Percentiles rank a stretch among this genome's conserved stretches.
phyloP scores from a whole-genome alignment of 2,329 filamentous ascomycete species.

The Ophiosphaerella narmari region DNA sequence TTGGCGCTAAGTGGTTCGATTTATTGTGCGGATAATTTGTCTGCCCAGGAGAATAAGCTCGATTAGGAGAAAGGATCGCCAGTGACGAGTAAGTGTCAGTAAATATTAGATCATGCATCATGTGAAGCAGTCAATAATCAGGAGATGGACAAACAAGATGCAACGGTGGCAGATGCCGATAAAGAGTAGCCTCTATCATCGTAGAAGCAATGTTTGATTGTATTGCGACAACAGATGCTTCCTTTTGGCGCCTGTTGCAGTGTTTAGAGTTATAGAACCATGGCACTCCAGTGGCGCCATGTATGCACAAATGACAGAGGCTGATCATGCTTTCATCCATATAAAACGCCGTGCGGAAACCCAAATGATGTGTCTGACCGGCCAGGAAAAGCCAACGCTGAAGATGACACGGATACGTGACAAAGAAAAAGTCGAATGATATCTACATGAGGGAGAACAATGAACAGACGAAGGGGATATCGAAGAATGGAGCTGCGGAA shows the following conservation, averaged over 20 bases:
- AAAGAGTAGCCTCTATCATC: neutral
- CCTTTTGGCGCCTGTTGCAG: neutral
- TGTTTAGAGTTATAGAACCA: neutral
- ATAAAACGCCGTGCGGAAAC: constrained; percentile 2
- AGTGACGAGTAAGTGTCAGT: too few species aligned
- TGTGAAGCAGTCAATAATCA: too few species aligned
- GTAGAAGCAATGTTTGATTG: neutral
- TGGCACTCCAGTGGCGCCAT: constrained; percentile 1
- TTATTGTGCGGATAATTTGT: too few species aligned
- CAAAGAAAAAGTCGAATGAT: constrained; percentile 9
- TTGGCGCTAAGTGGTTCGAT: too few species aligned
- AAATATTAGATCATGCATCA: too few species aligned
- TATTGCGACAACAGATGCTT: neutral
- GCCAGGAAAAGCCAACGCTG: neutral
- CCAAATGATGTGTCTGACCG: constrained; percentile 1
- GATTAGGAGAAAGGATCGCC: too few species aligned
- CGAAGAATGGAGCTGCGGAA: constrained; percentile 19
- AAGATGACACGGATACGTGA: constrained; percentile 10
- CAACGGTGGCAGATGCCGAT: neutral
- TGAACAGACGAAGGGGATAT: constrained; percentile 23
- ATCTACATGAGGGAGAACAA: constrained; percentile 18
- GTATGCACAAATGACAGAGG: constrained; percentile 2
- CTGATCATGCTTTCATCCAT: constrained; percentile 1
- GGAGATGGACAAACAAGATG: too few species aligned
- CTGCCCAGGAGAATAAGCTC: too few species aligned